A percentile compares a stretch with the other conserved stretches of the same genome.
Evolutionary conservation across 352 stramenopile species (phyloP).

Genomic region (Phytophthora pluvialis): DNA sequence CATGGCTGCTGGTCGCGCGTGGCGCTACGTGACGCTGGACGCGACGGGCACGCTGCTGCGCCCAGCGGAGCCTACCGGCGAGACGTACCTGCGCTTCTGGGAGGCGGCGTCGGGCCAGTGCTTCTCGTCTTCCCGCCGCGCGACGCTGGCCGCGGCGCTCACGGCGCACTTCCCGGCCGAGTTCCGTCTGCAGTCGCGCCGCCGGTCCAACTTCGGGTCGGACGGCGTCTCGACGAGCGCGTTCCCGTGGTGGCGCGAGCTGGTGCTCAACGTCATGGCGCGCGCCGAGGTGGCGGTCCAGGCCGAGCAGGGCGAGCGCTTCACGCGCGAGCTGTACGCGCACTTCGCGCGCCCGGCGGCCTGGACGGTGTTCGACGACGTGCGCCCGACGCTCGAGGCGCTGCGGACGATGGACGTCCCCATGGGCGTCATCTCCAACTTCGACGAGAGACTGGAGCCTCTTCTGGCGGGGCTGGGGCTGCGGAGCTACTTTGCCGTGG

Average conservation of each 20-base stretch:
- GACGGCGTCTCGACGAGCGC: slow-evolving; percentile 25
- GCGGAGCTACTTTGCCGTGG: slow-evolving; percentile 52
- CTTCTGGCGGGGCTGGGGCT: slow-evolving; percentile 57
- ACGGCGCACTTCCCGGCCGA: slow-evolving; percentile 45
- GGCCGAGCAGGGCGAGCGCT: slow-evolving; percentile 37
- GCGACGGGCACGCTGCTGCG: slow-evolving; percentile 76
- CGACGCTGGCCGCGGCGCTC: slow-evolving; percentile 29
- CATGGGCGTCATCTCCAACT: slow-evolving; percentile 81
- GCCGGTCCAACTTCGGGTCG: slow-evolving; percentile 62
- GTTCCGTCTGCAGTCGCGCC: slow-evolving; percentile 40
- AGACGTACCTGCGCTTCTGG: slow-evolving; percentile 62
- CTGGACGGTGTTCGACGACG: slow-evolving; percentile 72
- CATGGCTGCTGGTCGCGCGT: slow-evolving; percentile 24
- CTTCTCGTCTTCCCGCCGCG: slow-evolving; percentile 35
- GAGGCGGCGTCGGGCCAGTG: slow-evolving; percentile 29
- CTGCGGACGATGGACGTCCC: slow-evolving; percentile 31
- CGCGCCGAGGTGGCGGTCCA: slow-evolving; percentile 17
- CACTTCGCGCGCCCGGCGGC: slow-evolving; percentile 56
- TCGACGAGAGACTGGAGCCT: slow-evolving; percentile 68
- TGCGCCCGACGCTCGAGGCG: slow-evolving; percentile 43
- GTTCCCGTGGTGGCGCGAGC: slow-evolving; percentile 59
- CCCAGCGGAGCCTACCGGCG: slow-evolving; percentile 47
- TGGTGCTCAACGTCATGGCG: slow-evolving; percentile 58
- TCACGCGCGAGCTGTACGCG: slow-evolving; percentile 58
- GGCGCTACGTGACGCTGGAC: slow-evolving; percentile 67